A percentile compares a stretch with the other conserved stretches of the same genome.
These are phyloP conservation scores for Suillus spraguei DNA, from an alignment of 768 basidiomycete genomes.

Conservation along the genomic window DNA sequence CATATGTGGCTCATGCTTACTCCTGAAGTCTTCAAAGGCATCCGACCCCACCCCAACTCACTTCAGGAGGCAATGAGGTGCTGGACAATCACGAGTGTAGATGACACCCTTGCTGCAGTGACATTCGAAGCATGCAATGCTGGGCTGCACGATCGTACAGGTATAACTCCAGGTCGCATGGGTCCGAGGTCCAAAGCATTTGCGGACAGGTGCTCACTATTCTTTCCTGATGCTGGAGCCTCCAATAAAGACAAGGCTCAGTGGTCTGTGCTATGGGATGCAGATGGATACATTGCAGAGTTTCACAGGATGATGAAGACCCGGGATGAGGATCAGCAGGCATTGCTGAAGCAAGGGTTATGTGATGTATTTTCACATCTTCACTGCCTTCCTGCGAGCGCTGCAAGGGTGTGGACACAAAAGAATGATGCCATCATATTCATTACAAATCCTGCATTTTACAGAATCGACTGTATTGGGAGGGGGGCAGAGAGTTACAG, in stretches of 20 bases:
- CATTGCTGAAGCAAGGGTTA: slow-evolving; percentile 5
- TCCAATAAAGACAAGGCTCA: neutral
- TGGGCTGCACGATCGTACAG: neutral
- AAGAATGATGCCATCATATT: neutral
- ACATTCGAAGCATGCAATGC: slow-evolving; percentile 14
- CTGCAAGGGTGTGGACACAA: neutral
- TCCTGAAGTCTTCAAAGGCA: slow-evolving; percentile 1
- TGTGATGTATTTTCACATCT: slow-evolving; percentile 8
- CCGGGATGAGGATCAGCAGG: neutral
- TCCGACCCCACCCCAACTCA: neutral
- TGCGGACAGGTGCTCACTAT: neutral
- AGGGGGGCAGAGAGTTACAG: neutral
- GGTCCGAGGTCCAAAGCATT: slow-evolving; percentile 12
- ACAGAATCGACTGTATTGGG: slow-evolving; percentile 6
- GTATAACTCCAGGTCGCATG: neutral
- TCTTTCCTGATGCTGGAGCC: slow-evolving; percentile 9
- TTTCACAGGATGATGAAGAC: slow-evolving; percentile 8
- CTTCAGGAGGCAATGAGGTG: slow-evolving; percentile 15
- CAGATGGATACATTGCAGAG: slow-evolving; percentile 8
- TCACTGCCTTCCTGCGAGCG: slow-evolving; percentile 12
- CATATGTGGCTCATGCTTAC: neutral
- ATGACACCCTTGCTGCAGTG: neutral
- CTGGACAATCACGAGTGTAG: slow-evolving; percentile 12
- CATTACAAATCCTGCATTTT: slow-evolving; percentile 10
- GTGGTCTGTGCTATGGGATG: neutral